These are phyloP conservation scores for Aspergillus sp. DNA, from an alignment of 2,329 filamentous ascomycete species.

Conservation along the genomic window DNA sequence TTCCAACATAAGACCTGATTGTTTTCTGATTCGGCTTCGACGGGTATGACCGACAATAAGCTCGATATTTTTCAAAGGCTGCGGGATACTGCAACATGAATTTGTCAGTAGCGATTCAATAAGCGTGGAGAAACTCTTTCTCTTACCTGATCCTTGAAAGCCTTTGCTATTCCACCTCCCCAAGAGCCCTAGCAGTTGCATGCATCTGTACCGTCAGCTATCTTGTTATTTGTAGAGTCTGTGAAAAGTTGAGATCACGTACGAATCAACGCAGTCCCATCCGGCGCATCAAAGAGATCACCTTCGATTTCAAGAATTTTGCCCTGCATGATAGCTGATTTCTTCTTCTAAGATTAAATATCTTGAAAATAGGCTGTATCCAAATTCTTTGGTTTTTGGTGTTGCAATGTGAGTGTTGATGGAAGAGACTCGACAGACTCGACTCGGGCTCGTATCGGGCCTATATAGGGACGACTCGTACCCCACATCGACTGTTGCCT, in stretches of 20 bases:
- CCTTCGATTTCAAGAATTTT: slow-evolving; percentile 33
- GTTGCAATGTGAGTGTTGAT: no score
- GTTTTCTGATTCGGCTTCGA: background rate
- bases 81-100: slow-evolving; percentile 40
- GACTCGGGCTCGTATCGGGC: no score
- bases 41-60: slow-evolving; percentile 39
- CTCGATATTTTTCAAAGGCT: slow-evolving; percentile 45
- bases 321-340: background rate
- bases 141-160: slow-evolving; percentile 40
- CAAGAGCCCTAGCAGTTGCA: slow-evolving; percentile 56
- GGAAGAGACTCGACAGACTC: no score
- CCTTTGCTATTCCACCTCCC: slow-evolving; percentile 54
- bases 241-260: slow-evolving; percentile 8
- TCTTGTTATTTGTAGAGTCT: no score
- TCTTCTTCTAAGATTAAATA: no score
- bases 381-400: no score
- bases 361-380: no score
- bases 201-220: slow-evolving; percentile 38
- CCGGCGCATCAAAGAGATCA: slow-evolving; percentile 51
- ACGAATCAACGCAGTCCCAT: slow-evolving; percentile 49
- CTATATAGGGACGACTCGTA: no score
- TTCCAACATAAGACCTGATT: background rate
- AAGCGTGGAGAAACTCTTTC: background rate
- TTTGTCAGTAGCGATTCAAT: background rate
- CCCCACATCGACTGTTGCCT: no score